Evolutionary conservation across 2,329 filamentous ascomycete species (phyloP).

Genomic region (Hirsutella rhossiliensis): DNA sequence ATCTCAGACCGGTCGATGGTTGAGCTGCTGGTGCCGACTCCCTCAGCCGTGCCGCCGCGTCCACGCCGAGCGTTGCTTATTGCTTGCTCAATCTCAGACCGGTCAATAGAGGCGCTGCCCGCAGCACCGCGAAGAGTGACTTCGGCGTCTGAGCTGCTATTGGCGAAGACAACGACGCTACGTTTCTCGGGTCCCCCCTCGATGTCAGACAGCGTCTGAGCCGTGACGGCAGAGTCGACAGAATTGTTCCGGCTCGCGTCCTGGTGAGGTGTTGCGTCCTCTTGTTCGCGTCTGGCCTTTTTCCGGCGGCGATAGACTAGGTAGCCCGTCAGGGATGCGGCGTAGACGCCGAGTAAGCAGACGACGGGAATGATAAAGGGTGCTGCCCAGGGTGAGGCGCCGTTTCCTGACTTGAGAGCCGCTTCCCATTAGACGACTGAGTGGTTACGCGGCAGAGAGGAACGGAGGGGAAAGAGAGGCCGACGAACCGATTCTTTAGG

Average conservation of each 20-base stretch:
- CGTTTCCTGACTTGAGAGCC: conserved; percentile 7
- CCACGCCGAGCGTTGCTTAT: too few species aligned
- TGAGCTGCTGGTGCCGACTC: not conserved
- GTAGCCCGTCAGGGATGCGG: conserved; percentile 14
- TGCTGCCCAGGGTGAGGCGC: conserved; percentile 12
- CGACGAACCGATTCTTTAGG: conserved; percentile 7
- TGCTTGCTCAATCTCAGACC: too few species aligned
- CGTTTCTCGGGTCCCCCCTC: conserved; percentile 9
- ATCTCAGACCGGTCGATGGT: too few species aligned
- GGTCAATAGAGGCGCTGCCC: not conserved
- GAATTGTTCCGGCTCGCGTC: conserved; percentile 9
- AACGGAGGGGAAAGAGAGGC: not conserved
- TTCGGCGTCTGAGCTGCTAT: not conserved
- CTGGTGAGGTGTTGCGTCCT: conserved; percentile 6
- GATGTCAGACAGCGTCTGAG: conserved; percentile 8
- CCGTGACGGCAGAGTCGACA: conserved; percentile 11
- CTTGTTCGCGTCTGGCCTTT: conserved; percentile 9
- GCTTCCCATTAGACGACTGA: conserved; percentile 3
- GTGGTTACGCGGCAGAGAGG: not conserved
- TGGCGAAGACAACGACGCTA: conserved; percentile 2
- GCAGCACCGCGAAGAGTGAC: not conserved
- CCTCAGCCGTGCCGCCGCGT: too few species aligned
- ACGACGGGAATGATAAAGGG: conserved; percentile 17
- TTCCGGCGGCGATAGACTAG: conserved; percentile 15
- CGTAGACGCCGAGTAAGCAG: conserved; percentile 17